Base-by-base conservation (phyloP, 202 grass and related monocot genomes). In the Musa balbisiana region DNA sequence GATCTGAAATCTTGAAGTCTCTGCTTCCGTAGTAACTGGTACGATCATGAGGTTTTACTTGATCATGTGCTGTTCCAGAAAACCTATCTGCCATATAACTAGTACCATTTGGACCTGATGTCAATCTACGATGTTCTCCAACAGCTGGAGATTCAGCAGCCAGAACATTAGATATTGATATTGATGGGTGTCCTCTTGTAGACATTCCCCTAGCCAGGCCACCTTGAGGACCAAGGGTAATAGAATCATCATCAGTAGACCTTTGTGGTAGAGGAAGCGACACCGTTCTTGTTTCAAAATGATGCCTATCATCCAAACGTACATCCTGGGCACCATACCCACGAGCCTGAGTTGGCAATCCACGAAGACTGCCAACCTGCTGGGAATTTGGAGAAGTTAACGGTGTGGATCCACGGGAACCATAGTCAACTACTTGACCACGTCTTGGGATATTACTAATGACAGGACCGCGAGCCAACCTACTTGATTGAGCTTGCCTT, bases 151-250 rank as follows among this genome's bases (percentile, higher is more conserved):
- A 69, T 19, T 84, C 78, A 56, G 74, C 59, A 92, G 25, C 12
- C 10, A 24, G 2, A 19, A n/a, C 64, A 43, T 67, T 20, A 3
- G 21, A 51, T 52, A 78, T 87, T 72, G 92, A 90, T 73, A 78
- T 63, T 12, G 65, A 78, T 25, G 89, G 69, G 75, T 92, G 94
- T 66, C 91, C 95, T 85, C 85, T 89, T 74, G 83, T 79, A 81
- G 95, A 99, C 95, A 99, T 99, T 49, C 78, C 89, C 82, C 82
- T 85, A 55, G 87, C 95, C 19, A 99, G 83, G 82, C 91, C 91
- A 76, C 95, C 95, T 90, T 95, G 91, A 56, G 95, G 95, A 63
- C 91, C 91, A 83, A 92, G 82, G 22, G 89, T 99, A 62, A 95
- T 78, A 64, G 81, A 20, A 49, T 90, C 95, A 53, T 93, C 90